phyloP scores from a whole-genome alignment of 306 rosid species.

The Cicer chorassanicum region DNA sequence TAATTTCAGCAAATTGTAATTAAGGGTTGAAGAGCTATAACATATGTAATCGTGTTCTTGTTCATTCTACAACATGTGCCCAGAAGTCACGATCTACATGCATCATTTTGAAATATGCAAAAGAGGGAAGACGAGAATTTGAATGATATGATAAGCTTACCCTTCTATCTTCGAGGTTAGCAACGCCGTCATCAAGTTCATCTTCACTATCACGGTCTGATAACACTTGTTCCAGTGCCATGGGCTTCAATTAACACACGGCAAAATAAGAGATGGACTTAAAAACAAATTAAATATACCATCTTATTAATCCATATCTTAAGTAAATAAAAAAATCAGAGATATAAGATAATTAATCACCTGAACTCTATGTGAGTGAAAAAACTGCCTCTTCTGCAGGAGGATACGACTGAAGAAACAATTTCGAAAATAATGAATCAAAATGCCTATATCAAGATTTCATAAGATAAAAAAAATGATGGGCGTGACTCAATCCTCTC shows the following conservation, averaged over 20 bases:
- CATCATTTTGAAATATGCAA: slow-evolving; percentile 42
- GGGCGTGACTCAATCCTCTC: not conserved
- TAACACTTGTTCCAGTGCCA: slow-evolving; percentile 85
- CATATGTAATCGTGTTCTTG: slow-evolving; percentile 19
- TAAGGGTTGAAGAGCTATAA: not conserved
- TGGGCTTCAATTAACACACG: slow-evolving; percentile 64
- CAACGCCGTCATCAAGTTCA: slow-evolving; percentile 89
- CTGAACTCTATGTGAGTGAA: slow-evolving; percentile 99
- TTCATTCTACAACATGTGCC: slow-evolving; percentile 31
- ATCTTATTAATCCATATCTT: not conserved
- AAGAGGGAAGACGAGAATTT: slow-evolving; percentile 16
- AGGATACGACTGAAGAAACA: slow-evolving; percentile 74
- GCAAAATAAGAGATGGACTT: slow-evolving; percentile 11
- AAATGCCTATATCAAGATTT: slow-evolving; percentile 35
- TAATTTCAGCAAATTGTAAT: slow-evolving; percentile 25
- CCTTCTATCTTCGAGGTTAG: slow-evolving; percentile 97
- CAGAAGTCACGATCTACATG: slow-evolving; percentile 9
- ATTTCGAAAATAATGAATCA: slow-evolving; percentile 41
- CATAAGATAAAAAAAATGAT: not conserved
- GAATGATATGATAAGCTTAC: slow-evolving; percentile 53
- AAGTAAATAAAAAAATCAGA: slow-evolving; percentile 33
- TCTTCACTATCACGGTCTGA: slow-evolving; percentile 94
- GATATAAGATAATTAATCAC: slow-evolving; percentile 53
- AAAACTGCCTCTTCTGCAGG: slow-evolving; percentile 94
- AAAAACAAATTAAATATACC: slow-evolving; percentile 30